These are phyloP conservation scores for Leccinum truebloodii DNA, from an alignment of 768 basidiomycete species.

Conservation along the genomic window DNA sequence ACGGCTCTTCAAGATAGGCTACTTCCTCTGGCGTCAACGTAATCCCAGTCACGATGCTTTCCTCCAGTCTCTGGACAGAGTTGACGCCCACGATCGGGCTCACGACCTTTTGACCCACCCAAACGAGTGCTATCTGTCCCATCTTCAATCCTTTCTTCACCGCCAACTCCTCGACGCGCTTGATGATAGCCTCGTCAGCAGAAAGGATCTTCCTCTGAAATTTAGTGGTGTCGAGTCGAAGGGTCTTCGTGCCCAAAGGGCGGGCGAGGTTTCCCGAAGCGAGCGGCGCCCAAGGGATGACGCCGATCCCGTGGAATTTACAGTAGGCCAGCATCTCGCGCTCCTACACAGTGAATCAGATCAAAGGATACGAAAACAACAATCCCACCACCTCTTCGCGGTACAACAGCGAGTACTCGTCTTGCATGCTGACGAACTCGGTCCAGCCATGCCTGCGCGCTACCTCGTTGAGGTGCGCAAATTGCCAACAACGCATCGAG, in stretches of 20 bases:
- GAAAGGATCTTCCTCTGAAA: constrained; percentile 27
- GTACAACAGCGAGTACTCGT: constrained; percentile 41
- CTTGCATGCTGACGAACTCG: constrained; percentile 32
- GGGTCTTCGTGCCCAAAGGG: constrained; percentile 32
- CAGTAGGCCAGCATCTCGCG: constrained; percentile 47
- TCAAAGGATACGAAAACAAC: too few relatives aligned
- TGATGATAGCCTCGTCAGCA: constrained; percentile 37
- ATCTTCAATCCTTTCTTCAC: constrained; percentile 41
- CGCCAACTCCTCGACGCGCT: constrained; percentile 43
- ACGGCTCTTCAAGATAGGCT: constrained; percentile 34
- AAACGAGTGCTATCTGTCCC: constrained; percentile 47
- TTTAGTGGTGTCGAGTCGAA: constrained; percentile 15
- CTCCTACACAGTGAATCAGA: constrained; percentile 32
- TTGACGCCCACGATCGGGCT: constrained; percentile 47
- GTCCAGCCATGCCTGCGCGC: too few relatives aligned
- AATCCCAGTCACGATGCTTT: constrained; percentile 29
- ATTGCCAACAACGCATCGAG: too few relatives aligned
- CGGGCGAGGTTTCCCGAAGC: constrained; percentile 39
- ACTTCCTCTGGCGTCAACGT: constrained; percentile 33
- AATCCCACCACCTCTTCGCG: constrained; percentile 44
- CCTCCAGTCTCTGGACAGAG: constrained; percentile 32
- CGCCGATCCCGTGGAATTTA: constrained; percentile 48
- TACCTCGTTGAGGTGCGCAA: too few relatives aligned
- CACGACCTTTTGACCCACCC: constrained; percentile 41
- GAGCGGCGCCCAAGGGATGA: constrained; percentile 53